Percentiles rank a stretch among this genome's conserved stretches.
These are phyloP conservation scores for Colletotrichum truncatum DNA, from an alignment of 2,329 filamentous ascomycete genomes.

Conservation along the genomic window DNA sequence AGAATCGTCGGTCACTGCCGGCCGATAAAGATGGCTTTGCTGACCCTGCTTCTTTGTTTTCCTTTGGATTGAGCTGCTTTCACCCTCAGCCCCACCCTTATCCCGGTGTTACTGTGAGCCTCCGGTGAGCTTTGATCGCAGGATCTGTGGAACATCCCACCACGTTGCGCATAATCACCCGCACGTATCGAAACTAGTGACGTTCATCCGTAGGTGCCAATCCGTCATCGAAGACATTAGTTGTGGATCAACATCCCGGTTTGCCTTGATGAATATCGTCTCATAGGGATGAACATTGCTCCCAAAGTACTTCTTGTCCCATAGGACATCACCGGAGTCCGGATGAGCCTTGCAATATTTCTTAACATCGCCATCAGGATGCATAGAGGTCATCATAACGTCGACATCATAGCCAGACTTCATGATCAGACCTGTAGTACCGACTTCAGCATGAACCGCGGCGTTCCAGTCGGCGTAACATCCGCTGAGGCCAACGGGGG, in stretches of 20 bases:
- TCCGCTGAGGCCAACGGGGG: constrained; percentile 38
- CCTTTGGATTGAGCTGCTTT: no score
- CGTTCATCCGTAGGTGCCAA: constrained; percentile 36
- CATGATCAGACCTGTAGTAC: constrained; percentile 39
- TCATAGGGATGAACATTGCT: constrained; percentile 47
- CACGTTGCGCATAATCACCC: no score
- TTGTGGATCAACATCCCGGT: constrained; percentile 38
- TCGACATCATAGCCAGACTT: constrained; percentile 43
- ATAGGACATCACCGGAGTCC: constrained; percentile 35
- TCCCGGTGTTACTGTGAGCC: no score
- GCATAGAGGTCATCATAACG: constrained; percentile 42
- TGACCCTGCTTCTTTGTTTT: no score
- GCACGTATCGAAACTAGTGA: constrained; percentile 37
- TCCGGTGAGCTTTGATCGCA: no score
- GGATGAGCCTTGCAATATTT: constrained; percentile 13
- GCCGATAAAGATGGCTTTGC: no score
- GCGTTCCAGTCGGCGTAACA: constrained; percentile 38
- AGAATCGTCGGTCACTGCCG: no score
- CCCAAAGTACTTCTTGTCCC: constrained; percentile 40
- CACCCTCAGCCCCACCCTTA: no score
- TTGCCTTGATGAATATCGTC: constrained; percentile 45
- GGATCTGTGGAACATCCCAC: no score
- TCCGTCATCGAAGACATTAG: constrained; percentile 38
- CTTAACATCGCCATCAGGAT: constrained; percentile 6
- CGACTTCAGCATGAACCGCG: constrained; percentile 42